These are phyloP conservation scores for Theileria parva DNA, from an alignment of 169 alveolate genomes.

Conservation along the genomic window DNA sequence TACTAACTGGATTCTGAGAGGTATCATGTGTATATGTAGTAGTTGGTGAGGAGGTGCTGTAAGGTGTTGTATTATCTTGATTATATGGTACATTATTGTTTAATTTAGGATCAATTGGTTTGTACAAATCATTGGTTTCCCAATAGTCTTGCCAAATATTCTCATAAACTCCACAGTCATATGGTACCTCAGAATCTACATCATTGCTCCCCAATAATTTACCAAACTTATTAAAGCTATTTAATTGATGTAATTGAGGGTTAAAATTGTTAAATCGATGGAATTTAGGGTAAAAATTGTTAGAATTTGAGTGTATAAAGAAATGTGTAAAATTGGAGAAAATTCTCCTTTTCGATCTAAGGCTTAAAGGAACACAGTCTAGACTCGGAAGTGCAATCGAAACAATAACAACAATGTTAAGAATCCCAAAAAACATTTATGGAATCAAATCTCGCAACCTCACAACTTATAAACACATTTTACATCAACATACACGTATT, in stretches of 20 bases:
- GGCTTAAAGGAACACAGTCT: background rate
- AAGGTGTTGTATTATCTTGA: background rate
- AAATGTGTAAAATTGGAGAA: background rate
- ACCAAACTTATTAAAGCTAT: background rate
- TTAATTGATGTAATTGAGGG: background rate
- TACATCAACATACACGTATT: background rate
- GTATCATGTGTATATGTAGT: too few species aligned
- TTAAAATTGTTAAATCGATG: background rate
- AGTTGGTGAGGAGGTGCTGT: background rate
- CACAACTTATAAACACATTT: background rate
- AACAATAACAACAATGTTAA: background rate
- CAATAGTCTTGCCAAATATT: conserved; percentile 54
- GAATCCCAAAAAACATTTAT: background rate
- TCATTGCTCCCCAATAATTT: background rate
- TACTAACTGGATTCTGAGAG: background rate
- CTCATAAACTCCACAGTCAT: background rate
- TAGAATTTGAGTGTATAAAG: background rate
- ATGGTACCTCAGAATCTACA: conserved; percentile 4
- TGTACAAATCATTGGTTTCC: conserved; percentile 19
- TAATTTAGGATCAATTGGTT: background rate
- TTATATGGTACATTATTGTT: background rate
- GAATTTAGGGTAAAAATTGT: background rate
- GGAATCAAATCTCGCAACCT: background rate
- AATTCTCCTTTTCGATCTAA: background rate
- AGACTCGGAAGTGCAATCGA: background rate